phyloP scores from a whole-genome alignment of 2,329 filamentous ascomycete species.

The Ambrosiella beaveri region DNA sequence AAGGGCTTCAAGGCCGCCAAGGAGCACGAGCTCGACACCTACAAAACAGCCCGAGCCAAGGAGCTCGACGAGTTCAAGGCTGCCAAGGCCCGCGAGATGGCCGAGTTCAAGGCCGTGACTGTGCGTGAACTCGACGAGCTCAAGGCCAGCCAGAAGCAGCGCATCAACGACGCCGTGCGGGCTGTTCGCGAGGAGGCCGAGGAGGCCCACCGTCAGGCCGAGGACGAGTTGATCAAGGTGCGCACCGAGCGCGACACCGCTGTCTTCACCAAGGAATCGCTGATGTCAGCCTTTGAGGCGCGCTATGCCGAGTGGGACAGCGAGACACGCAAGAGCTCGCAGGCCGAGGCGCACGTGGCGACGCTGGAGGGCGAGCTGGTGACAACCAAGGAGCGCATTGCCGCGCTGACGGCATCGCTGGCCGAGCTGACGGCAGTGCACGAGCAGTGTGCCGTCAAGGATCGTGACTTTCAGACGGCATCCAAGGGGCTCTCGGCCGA shows the following conservation, averaged over 20 bases:
- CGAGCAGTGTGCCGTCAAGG: slow-evolving; percentile 9
- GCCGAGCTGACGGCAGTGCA: slow-evolving; percentile 4
- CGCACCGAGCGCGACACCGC: slow-evolving; percentile 10
- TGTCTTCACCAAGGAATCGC: slow-evolving; percentile 9
- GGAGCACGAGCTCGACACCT: slow-evolving; percentile 10
- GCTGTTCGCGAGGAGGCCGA: slow-evolving; percentile 1
- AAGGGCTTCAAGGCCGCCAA: slow-evolving; percentile 8
- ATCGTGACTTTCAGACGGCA: slow-evolving; percentile 4
- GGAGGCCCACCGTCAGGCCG: slow-evolving; percentile 1
- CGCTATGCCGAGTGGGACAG: slow-evolving; percentile 11
- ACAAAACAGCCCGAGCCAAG: slow-evolving; percentile 9
- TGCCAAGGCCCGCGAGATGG: slow-evolving; percentile 7
- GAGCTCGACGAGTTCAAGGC: slow-evolving; percentile 10
- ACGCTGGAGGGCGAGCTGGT: slow-evolving; percentile 5
- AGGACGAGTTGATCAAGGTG: slow-evolving; percentile 3
- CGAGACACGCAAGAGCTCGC: slow-evolving; percentile 1
- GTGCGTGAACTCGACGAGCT: neutral
- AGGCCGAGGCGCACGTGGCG: neutral
- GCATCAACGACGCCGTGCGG: slow-evolving; percentile 7
- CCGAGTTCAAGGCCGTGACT: slow-evolving; percentile 6
- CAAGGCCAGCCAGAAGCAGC: neutral
- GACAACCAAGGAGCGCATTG: neutral
- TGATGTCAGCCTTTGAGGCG: slow-evolving; percentile 10
- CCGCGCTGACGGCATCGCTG: neutral
- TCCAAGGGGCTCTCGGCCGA: slow-evolving; percentile 8